Base-by-base conservation (phyloP, 2,329 filamentous ascomycete species). In the Alternaria consortialis region DNA sequence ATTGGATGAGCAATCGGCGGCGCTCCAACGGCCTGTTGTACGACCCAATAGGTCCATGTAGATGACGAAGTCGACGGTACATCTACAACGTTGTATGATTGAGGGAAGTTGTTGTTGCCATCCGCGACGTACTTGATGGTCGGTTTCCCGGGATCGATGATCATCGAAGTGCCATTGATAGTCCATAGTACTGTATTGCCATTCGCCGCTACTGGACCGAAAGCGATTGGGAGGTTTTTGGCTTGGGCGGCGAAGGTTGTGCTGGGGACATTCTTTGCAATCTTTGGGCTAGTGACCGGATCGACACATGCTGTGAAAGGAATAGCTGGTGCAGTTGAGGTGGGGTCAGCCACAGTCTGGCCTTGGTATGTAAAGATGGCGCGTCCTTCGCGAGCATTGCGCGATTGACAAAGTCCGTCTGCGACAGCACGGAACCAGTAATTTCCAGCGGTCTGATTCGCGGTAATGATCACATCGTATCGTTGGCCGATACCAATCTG, bases 101-200 rank as follows among this genome's bases (percentile, higher is more conserved):
- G 56, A 2, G 81, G 78, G 60, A 79, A 82, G 62, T 60, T 79
- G 36, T 73, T 76, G 68, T 82, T 81, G 31, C 72, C 69, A 36
- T 82, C 70, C 17, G 80, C 71, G 42, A 83, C 68, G 59, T 82
- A 82, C 48, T 80, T 67, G 29, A 84, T 51, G 0, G 84, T 85
- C 6, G 85, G 84, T 51, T 83, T 70, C 8, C 71, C 71, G 77
- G 84, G 85, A 56, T 85, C 77, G 6, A 85, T 75, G 6, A 77
- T 58, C 72, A 86, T 79, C 8, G 80, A 80, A 11, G 78, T 84
- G 34, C 74, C 78, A 71, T 85, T 85, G 53, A 77, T 64, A 27
- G 72, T 75, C 75, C 75, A 77, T 2, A 76, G 69, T 6, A 77
- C 67, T 2, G 73, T 51, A 20, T 69, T 72, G 25, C 70, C 69